Base-by-base conservation (phyloP, 129 eudicot genomes). In the Saposhnikovia divaricata region DNA sequence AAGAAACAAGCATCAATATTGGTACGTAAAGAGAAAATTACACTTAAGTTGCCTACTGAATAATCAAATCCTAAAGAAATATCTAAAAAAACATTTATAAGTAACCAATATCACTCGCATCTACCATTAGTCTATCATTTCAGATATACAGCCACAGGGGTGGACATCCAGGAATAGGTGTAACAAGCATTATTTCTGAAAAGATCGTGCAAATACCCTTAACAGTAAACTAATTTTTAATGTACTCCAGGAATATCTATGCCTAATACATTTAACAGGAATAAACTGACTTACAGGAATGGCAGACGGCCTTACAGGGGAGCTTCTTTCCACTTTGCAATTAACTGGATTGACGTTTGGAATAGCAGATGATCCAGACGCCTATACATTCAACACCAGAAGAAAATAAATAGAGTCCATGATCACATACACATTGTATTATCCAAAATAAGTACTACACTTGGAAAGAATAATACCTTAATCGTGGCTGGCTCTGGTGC, bases 291-390 rank as follows among this genome's bases (percentile, higher is more conserved):
- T 80, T 84, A 91, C 93, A 84, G 83, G 90, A 78, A 89, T 66
- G 51, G 83, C 84, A 39, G 93, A 83, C 8, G 97, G 92, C 82
- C 97, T 83, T 83, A 82, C 92, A 53, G 93, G 97, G 69, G 97
- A 91, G 89, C 92, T 91, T 81, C 88, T 89, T 84, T 91, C 97
- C 66, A 89, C 89, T 85, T 91, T 91, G 71, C 87, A 85, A 65
- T 80, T 88, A 47, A 91, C 84, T 63, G 93, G 87, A 85, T 84
- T 84, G 63, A 80, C 80, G 82, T 82, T 91, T 66, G 85, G 85
- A 77, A 83, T 84, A 77, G 90, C 70, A 15, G 93, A 86, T 78
- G 93, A 78, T 78, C 90, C 91, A 77, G 90, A 81, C 63, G 71
- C 85, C 93, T 91, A 80, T 27, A 15, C 13, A 68, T 27, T 12